These are phyloP conservation scores for Patellifolia procumbens DNA, from an alignment of 179 eudicot genomes.

Conservation along the genomic window DNA sequence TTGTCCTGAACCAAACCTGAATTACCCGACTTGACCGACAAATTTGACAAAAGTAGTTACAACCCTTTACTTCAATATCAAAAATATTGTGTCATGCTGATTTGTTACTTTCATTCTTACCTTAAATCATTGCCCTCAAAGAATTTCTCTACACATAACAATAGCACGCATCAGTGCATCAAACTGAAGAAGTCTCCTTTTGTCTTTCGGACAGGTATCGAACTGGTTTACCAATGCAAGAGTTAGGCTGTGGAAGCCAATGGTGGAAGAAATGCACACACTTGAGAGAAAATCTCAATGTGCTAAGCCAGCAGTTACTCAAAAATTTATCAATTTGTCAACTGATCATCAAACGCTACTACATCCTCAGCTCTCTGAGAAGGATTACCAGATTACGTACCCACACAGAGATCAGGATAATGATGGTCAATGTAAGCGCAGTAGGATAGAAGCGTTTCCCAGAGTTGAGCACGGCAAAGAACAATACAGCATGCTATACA, in stretches of 20 bases:
- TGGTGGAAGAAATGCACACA: conserved; percentile 54
- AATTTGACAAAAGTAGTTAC: too few species aligned
- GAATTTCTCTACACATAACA: too few species aligned
- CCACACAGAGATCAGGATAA: conserved; percentile 24
- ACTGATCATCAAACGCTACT: conserved; percentile 22
- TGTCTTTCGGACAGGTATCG: conserved; percentile 38
- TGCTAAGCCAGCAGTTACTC: conserved; percentile 31
- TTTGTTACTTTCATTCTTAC: neutral
- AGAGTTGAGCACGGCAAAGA: conserved; percentile 31
- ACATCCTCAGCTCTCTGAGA: conserved; percentile 32
- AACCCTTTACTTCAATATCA: neutral
- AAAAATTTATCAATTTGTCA: conserved; percentile 22
- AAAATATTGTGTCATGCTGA: too few species aligned
- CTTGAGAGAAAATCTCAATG: conserved; percentile 42
- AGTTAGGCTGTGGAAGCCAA: conserved; percentile 54
- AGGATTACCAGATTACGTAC: conserved; percentile 29
- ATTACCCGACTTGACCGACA: too few species aligned
- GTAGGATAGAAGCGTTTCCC: conserved; percentile 27
- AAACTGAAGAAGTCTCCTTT: neutral
- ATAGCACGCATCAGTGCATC: too few species aligned
- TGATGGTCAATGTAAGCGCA: conserved; percentile 32
- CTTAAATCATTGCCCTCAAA: neutral
- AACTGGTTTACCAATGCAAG: conserved; percentile 58
- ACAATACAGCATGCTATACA: conserved; percentile 26
- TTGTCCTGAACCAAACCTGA: too few species aligned